phyloP scores from a whole-genome alignment of 805 yeast genomes.

The Sugiyamaella mastotermitis region DNA sequence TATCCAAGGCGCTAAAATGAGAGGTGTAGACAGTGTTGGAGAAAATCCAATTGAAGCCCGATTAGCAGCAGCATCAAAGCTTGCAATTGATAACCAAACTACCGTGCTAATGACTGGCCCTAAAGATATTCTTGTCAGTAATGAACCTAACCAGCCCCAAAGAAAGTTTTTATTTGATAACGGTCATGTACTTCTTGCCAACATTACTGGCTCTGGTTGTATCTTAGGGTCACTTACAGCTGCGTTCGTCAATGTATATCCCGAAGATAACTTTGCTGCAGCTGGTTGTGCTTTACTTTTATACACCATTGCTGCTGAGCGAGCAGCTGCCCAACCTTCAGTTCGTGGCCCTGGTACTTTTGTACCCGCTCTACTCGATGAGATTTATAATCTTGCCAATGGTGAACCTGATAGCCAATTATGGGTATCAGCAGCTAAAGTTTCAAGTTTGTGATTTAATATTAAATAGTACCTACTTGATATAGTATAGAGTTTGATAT shows the following conservation, averaged over 20 bases:
- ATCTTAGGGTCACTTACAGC: slow-evolving; percentile 70
- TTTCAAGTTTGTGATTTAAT: no score
- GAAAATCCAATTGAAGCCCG: slow-evolving; percentile 18
- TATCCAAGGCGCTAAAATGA: slow-evolving; percentile 40
- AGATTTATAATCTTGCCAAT: slow-evolving; percentile 26
- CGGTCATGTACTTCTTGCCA: slow-evolving; percentile 57
- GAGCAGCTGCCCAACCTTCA: slow-evolving; percentile 37
- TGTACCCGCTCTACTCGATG: slow-evolving; percentile 42
- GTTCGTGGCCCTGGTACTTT: slow-evolving; percentile 50
- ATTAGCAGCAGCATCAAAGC: slow-evolving; percentile 38
- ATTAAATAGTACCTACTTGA: no score
- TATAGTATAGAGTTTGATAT: no score
- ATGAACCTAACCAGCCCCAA: not conserved
- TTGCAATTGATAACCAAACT: slow-evolving; percentile 47
- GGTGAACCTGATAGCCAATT: no score
- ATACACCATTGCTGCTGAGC: slow-evolving; percentile 57
- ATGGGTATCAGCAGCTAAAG: no score
- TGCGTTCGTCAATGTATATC: slow-evolving; percentile 48
- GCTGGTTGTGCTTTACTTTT: slow-evolving; percentile 48
- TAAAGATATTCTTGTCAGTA: slow-evolving; percentile 43
- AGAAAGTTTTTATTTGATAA: slow-evolving; percentile 39
- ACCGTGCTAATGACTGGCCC: slow-evolving; percentile 71
- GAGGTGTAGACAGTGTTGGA: slow-evolving; percentile 60
- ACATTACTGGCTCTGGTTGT: slow-evolving; percentile 78
- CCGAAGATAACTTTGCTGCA: slow-evolving; percentile 37